A percentile compares a stretch with the other conserved stretches of the same genome.
Conservation (phyloP, 805 yeast species). For the Kodamaea laetipori region DNA sequence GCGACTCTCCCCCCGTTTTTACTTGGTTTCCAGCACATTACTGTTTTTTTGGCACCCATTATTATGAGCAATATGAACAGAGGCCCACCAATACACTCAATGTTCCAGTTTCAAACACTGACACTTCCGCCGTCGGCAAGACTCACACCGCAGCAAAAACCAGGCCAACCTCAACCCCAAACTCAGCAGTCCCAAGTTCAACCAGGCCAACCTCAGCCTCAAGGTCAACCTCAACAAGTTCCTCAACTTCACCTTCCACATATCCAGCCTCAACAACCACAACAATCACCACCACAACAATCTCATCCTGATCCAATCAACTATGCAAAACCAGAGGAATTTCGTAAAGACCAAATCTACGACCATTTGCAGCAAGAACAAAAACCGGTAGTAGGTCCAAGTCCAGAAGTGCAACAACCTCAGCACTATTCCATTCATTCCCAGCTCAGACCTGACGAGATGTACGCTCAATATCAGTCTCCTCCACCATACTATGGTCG, state of each 20-base stretch:
- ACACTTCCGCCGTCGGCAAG: slow-evolving; percentile 1
- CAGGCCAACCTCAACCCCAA: slow-evolving; percentile 6
- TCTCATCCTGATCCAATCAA: background rate
- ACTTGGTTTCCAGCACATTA: background rate
- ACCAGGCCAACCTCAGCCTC: too few relatives aligned
- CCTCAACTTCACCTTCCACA: slow-evolving; percentile 10
- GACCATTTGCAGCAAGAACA: slow-evolving; percentile 5
- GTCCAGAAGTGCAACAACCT: background rate
- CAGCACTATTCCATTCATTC: slow-evolving; percentile 1
- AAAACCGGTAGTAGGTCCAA: slow-evolving; percentile 1
- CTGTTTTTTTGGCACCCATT: slow-evolving; percentile 10
- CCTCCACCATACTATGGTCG: background rate
- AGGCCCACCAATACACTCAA: slow-evolving; percentile 13
- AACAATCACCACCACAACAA: slow-evolving; percentile 11
- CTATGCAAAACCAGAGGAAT: background rate
- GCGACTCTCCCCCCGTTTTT: background rate
- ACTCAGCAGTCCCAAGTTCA: slow-evolving; percentile 2
- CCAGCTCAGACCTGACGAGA: background rate
- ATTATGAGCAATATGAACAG: slow-evolving; percentile 10
- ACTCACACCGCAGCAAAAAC: slow-evolving; percentile 3
- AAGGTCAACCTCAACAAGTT: too few relatives aligned
- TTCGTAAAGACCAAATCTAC: background rate
- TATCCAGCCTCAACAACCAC: slow-evolving; percentile 6
- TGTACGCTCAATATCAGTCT: background rate
- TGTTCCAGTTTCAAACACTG: slow-evolving; percentile 13